Base-by-base conservation (phyloP, 805 yeast genomes). In the Ogataea saltuana region DNA sequence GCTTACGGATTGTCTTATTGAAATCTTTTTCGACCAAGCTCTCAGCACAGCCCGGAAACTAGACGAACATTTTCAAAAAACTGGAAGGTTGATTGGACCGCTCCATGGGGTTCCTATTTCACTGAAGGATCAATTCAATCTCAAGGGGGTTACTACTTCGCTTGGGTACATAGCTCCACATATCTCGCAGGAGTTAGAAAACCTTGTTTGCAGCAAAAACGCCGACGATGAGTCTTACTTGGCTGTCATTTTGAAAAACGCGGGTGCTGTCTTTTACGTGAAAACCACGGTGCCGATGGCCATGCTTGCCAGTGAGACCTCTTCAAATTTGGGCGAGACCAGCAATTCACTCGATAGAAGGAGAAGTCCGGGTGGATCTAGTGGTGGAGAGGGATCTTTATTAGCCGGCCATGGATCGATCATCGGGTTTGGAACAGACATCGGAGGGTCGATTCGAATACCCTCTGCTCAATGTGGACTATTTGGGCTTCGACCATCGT, bases 81-180 rank as follows among this genome's bases (percentile, higher is more conserved):
- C 64, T 12, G 72, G 72, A 1, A 55, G 62, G 39, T 49, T 69
- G 1, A 51, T 65, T 15, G 77, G 76, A 22, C 72, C 70, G 12
- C 60, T 71, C 38, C 77, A 70, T 47, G 77, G 76, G 4, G 54
- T 72, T 39, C 78, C 78, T 1, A 54, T 73, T 15, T 72, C 76
- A 0, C 56, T 72, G 31, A 73, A 74, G 50, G 77, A 74, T 51
- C 76, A 72, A 50, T 59, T 69, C 51, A 59, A 64, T 44, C 59
- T 65, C 46, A 64, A 59, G 44, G 72, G 69, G 17, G 58, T 60
- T 30, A 64, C 68, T 43, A 65, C 76, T 5, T 67, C 71, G 22
- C 64, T 67, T 20, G 70, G 72, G 3, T 70, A 68, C 44, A 65
- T 69, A 10, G 63, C 69, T 1, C 51, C 54, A 31, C 48, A 64